A percentile compares a stretch with the other conserved stretches of the same genome.
phyloP scores from a whole-genome alignment of 2,329 filamentous ascomycete genomes.

The Penicillium sp. region DNA sequence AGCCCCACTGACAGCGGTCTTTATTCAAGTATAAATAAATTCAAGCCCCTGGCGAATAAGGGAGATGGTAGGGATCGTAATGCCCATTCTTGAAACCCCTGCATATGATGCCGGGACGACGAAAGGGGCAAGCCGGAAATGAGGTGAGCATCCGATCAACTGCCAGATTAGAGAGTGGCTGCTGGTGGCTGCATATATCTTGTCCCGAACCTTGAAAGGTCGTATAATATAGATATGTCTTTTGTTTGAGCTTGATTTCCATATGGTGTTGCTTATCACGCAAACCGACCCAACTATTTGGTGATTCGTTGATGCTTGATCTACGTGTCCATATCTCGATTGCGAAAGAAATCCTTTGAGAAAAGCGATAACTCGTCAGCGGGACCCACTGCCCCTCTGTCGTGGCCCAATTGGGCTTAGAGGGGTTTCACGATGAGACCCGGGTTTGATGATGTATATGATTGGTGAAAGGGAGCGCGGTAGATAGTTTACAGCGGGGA shows the following conservation, averaged over 20 bases:
- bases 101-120: constrained; percentile 13
- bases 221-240: too few species aligned
- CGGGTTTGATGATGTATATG: neutral
- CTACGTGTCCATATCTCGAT: neutral
- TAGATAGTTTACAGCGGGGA: constrained; percentile 1
- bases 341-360: neutral
- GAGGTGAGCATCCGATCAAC: constrained; percentile 12
- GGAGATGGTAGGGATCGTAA: neutral
- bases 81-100: neutral
- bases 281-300: neutral
- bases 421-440: constrained; percentile 24
- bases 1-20: neutral
- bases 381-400: constrained; percentile 15
- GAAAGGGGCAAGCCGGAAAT: constrained; percentile 18
- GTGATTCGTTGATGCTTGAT: neutral
- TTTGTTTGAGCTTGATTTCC: too few species aligned
- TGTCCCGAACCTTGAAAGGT: too few species aligned
- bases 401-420: constrained; percentile 12
- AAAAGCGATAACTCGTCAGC: constrained; percentile 17
- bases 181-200: neutral
- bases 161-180: constrained; percentile 6
- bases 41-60: neutral
- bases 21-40: neutral
- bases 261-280: neutral
- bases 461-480: constrained; percentile 1